Percentiles rank a stretch among this genome's conserved stretches.
Conservation (phyloP, 176 grass and related monocot genomes). For the Eremochloa ophiuroides region DNA sequence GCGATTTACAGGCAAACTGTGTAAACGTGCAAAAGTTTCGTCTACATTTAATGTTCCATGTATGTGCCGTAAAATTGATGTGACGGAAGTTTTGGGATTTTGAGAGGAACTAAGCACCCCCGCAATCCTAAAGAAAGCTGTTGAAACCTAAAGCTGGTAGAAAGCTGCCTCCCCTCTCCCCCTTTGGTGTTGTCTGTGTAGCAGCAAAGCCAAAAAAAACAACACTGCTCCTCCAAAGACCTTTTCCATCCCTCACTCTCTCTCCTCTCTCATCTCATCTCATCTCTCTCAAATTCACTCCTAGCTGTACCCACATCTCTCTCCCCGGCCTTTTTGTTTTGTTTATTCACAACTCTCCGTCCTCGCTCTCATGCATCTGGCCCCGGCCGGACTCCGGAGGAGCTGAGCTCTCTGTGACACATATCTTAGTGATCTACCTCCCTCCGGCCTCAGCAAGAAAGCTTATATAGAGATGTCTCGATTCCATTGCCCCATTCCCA, state of each 20-base stretch:
- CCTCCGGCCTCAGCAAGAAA: not conserved
- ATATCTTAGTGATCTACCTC: conserved; percentile 12
- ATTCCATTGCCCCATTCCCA: conserved; percentile 17
- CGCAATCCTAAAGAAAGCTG: conserved; percentile 68
- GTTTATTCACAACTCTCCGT: conserved; percentile 33
- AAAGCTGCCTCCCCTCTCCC: conserved; percentile 45
- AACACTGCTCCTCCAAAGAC: conserved; percentile 36
- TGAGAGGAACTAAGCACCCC: too few species aligned
- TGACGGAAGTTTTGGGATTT: too few species aligned
- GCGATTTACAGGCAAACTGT: too few species aligned
- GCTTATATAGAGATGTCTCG: conserved; percentile 35
- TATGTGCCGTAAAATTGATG: too few species aligned
- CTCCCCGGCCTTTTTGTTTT: conserved; percentile 4
- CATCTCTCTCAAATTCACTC: conserved; percentile 8
- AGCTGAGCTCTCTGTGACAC: not conserved
- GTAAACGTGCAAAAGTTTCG: too few species aligned
- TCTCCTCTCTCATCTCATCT: not conserved
- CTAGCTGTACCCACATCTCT: conserved; percentile 44
- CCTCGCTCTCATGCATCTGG: conserved; percentile 14
- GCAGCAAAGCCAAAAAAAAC: conserved; percentile 44
- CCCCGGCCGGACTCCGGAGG: not conserved
- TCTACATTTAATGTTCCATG: too few species aligned
- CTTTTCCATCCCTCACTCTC: conserved; percentile 40
- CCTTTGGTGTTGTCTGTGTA: conserved; percentile 43
- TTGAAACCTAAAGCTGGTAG: conserved; percentile 65